These are phyloP conservation scores for Leishmania turanica DNA, from an alignment of 208 protist genomes.

Conservation along the genomic window DNA sequence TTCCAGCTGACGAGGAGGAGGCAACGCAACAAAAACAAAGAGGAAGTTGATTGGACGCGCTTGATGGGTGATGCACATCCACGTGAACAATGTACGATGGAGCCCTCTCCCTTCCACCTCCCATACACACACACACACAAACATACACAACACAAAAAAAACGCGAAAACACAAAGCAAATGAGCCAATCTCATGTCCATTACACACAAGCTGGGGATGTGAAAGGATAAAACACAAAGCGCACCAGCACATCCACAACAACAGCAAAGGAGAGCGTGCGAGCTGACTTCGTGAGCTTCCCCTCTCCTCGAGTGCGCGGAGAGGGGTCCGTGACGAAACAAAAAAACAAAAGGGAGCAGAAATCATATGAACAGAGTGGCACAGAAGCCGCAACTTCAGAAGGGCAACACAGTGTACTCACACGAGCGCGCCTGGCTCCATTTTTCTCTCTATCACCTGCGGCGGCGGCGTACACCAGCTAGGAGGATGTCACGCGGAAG, in stretches of 20 bases:
- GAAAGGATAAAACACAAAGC: not conserved
- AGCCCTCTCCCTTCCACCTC: not conserved
- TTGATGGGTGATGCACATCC: no score
- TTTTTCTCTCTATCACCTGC: not conserved
- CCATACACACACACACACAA: not conserved
- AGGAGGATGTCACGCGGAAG: not conserved
- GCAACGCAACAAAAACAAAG: no score
- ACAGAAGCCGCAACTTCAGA: not conserved
- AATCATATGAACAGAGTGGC: not conserved
- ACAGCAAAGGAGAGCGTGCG: not conserved
- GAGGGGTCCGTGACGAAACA: not conserved
- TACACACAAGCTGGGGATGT: not conserved
- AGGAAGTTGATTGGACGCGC: no score
- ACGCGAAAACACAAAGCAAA: not conserved
- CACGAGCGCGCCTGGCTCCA: not conserved
- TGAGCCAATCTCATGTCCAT: not conserved
- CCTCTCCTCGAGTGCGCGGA: not conserved
- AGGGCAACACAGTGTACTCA: not conserved
- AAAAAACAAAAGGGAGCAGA: not conserved
- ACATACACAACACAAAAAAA: not conserved
- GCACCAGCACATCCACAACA: not conserved
- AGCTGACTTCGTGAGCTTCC: not conserved
- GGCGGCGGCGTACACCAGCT: not conserved
- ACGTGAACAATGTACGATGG: no score
- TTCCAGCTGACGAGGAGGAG: no score